Conservation (phyloP, 371 early-diverging fungal genomes). For the Rhizomucor pusillus region DNA sequence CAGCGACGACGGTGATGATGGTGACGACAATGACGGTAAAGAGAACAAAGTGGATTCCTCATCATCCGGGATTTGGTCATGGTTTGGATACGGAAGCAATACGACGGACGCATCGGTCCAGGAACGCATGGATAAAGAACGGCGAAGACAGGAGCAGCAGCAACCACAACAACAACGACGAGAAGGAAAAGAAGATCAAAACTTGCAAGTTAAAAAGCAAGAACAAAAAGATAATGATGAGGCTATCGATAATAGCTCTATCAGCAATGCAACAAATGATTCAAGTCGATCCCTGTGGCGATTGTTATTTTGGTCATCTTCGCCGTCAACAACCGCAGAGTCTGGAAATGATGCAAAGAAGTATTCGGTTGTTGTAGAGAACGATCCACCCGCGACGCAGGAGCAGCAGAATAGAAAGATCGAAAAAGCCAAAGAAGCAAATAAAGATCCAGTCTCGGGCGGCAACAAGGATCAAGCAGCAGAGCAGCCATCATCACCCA, state of each 20-base stretch:
- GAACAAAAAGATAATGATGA: background rate
- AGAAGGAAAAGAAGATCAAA: background rate
- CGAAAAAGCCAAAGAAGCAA: no score
- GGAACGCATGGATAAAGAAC: background rate
- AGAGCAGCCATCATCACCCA: background rate
- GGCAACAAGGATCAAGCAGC: background rate
- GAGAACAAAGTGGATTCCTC: constrained; percentile 1
- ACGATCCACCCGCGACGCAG: constrained; percentile 3
- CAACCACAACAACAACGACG: background rate
- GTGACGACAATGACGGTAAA: background rate
- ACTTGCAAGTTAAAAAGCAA: background rate
- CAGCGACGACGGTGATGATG: background rate
- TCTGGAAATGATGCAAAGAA: background rate
- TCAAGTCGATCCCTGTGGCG: constrained; percentile 11
- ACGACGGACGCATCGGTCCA: background rate
- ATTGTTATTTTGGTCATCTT: constrained; percentile 12
- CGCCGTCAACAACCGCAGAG: background rate
- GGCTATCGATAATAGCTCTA: background rate
- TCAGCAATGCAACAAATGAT: background rate
- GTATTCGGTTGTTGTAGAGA: background rate
- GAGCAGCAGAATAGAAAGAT: no score
- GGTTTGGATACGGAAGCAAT: constrained; percentile 9
- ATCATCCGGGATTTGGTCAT: constrained; percentile 11
- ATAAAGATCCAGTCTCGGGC: background rate
- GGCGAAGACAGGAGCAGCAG: background rate